Base-by-base conservation (phyloP, 495 filamentous ascomycete genomes). In the Talaromyces nanjingensis region DNA sequence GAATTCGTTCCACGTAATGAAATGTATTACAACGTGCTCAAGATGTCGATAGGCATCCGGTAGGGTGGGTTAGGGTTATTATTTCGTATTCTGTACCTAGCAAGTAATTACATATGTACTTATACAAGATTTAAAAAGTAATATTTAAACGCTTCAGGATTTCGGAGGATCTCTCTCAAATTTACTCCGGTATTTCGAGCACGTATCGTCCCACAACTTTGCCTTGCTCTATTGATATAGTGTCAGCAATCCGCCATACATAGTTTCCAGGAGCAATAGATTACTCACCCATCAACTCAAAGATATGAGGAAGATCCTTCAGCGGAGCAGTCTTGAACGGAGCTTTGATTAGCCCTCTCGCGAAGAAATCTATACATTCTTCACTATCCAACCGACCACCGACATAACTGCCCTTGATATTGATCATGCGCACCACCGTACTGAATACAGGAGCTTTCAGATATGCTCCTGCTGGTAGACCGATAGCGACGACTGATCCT, bases 191-290 rank as follows among this genome's bases (percentile, higher is more conserved):
- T 0, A 84, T 80, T 63, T 98, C 89, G 18, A 97, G 82, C 22
- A 98, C 92, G 70, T 96, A 96, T 58, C 93, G 83, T 14, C 93
- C 93, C 1, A 89, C 89, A 74, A 98, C 93, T 79, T 90, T 87
- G 64, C 84, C 85, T 72, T 86, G 80, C 64, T 86, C 76, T 82
- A 66, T 65, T 34, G 1, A 42, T 8, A 57, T 5, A 31, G 12
- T 20, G 20, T 33, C 31, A 29, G 52, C 14, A 49, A n/a, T 37
- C 14, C 5, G 20, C 22, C 8, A 18, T 14, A 14, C 11, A 9
- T 9, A 59, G 54, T 42, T 12, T 33, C 16, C 64, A 64, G 2
- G 20, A 20, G 49, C 29, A 22, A 11, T 11, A 6, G 12, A 42
- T 54, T 24, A 72, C 76, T 25, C 68, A 80, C 78, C 72, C 88